Base-by-base conservation (phyloP, 2,329 filamentous ascomycete genomes). In the Ascochyta rabiei region DNA sequence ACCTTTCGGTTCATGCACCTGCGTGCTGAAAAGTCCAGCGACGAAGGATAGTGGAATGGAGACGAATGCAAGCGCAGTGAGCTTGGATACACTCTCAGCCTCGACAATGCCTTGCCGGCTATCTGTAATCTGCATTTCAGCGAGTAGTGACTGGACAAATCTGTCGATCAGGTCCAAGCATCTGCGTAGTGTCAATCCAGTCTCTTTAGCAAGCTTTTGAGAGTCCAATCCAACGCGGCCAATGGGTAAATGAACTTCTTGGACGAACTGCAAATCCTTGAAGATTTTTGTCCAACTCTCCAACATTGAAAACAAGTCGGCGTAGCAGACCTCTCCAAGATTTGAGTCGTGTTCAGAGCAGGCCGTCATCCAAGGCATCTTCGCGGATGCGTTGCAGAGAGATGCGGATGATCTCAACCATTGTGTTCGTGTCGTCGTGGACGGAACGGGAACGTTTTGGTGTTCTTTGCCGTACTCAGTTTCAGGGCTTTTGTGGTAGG, bases 111-210 rank as follows among this genome's bases (percentile, higher is more conserved):
- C 62, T 24, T 69, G 52, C 21, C 62, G 60, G 42, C 63, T 69
- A 39, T 72, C 67, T 12, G 62, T 48, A 28, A 72, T 63, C 16
- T 64, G 57, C 64, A 74, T 69, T 26, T 77, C 76, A 4, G 75
- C 72, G 28, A 74, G 74, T 5, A 78, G 48, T 4, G 71, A 67
- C 21, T 54, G 61, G 30, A 65, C 64, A 28, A 66, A 61, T 6
- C 66, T 62, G 5, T 69, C 66, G 15, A 70, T 58, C 6, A 59
- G 48, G 5, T 10, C 21, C 26, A 52, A 34, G 8, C 48, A 52
- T 3, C 2, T 26, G 5, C 8, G 18, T 2, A 52, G n/a, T 0
- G 28, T 40, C 2, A 19, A 26, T 4, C 18, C 41, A 1, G 48
- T 45, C 4, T 45, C 41, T 6, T 26, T 24, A 1, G 19, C 16